Percentiles rank a stretch among this genome's conserved stretches.
These are phyloP conservation scores for Scleroderma citrinum DNA, from an alignment of 768 basidiomycete species.

Conservation along the genomic window DNA sequence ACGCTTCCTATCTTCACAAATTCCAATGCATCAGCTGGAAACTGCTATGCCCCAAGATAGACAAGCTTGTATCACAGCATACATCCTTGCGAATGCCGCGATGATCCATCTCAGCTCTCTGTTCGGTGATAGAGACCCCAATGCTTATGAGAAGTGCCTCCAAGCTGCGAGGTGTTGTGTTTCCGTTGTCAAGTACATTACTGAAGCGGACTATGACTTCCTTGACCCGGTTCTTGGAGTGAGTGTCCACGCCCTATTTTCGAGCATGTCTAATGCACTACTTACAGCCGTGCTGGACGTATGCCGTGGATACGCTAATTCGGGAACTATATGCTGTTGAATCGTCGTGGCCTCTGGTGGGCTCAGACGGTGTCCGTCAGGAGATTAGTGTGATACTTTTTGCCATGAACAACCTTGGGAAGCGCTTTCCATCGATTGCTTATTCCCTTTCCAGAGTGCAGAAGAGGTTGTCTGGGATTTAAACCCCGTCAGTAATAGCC, in stretches of 20 bases:
- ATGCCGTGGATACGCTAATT: conserved; percentile 59
- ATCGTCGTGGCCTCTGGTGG: conserved; percentile 55
- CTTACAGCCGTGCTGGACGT: conserved; percentile 64
- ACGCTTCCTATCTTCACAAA: conserved; percentile 57
- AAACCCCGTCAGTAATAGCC: conserved; percentile 3
- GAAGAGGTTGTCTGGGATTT: conserved; percentile 27
- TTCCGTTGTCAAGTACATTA: conserved; percentile 54
- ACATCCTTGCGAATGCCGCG: conserved; percentile 63
- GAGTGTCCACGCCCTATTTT: conserved; percentile 23
- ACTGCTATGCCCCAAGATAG: conserved; percentile 51
- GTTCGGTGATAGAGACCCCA: conserved; percentile 52
- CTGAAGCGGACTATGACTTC: conserved; percentile 60
- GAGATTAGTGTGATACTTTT: conserved; percentile 58
- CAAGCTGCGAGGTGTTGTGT: conserved; percentile 57
- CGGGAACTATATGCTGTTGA: conserved; percentile 61
- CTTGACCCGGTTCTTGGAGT: conserved; percentile 79
- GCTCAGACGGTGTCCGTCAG: conserved; percentile 51
- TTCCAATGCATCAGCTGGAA: conserved; percentile 61
- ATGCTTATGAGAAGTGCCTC: conserved; percentile 62
- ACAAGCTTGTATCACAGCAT: conserved; percentile 50
- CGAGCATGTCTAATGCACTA: conserved; percentile 5
- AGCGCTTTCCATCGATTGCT: conserved; percentile 53
- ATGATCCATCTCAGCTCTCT: conserved; percentile 60
- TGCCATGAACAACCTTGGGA: conserved; percentile 56
- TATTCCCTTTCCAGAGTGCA: conserved; percentile 27